Evolutionary conservation across 495 filamentous ascomycete genomes (phyloP).

Genomic region (Stereocaulon alpinum): DNA sequence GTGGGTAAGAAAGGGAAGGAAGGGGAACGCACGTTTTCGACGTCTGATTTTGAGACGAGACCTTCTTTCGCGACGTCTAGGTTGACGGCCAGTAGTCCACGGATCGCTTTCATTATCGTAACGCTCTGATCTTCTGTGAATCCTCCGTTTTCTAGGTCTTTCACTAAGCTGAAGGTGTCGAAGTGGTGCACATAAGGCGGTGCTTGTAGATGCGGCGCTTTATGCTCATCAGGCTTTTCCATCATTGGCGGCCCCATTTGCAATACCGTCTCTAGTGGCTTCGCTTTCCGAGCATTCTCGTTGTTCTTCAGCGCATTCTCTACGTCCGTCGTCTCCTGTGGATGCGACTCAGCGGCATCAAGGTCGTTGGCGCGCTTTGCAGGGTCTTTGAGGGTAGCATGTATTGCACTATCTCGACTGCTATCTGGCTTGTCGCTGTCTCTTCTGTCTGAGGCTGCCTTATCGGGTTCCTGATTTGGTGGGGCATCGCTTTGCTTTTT

Average conservation of each 20-base stretch:
- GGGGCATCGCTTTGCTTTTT: conserved; percentile 14
- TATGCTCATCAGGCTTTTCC: conserved; percentile 36
- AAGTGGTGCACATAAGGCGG: conserved; percentile 90
- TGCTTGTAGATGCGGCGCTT: conserved; percentile 56
- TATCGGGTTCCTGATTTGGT: conserved; percentile 22
- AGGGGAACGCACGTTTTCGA: conserved; percentile 58
- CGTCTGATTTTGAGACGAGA: conserved; percentile 66
- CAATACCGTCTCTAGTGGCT: conserved; percentile 56
- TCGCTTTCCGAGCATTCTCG: conserved; percentile 23
- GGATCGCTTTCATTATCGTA: conserved; percentile 16
- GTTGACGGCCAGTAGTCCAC: conserved; percentile 57
- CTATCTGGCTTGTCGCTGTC: conserved; percentile 16
- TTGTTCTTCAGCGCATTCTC: conserved; percentile 5
- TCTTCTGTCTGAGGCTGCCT: conserved; percentile 18
- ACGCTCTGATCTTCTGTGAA: conserved; percentile 47
- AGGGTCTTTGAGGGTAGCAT: conserved; percentile 4
- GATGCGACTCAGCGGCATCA: conserved; percentile 23
- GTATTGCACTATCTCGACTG: conserved; percentile 13
- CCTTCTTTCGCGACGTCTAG: conserved; percentile 65
- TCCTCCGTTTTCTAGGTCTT: conserved; percentile 56
- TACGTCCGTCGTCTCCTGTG: conserved; percentile 25
- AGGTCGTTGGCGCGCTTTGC: conserved; percentile 19
- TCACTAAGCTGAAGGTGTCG: conserved; percentile 81
- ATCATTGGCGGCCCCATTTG: conserved; percentile 35
- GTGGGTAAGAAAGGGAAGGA: background rate